A percentile compares a stretch with the other conserved stretches of the same genome.
These are phyloP conservation scores for Sporothrix schenckii DNA, from an alignment of 2,329 filamentous ascomycete species.

Conservation along the genomic window DNA sequence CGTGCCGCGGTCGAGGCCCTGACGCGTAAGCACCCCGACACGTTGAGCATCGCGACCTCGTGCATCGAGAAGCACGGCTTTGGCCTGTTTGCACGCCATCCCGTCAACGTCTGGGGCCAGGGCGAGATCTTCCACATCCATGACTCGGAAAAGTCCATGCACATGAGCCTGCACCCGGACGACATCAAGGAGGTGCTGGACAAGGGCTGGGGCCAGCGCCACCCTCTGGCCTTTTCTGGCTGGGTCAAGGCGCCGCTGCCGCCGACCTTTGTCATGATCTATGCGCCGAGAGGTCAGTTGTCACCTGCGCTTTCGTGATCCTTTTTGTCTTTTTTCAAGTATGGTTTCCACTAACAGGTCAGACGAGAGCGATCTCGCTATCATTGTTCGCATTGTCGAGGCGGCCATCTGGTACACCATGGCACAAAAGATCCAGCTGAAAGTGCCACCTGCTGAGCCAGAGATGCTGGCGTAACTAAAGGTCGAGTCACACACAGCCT, in stretches of 20 bases:
- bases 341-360: not conserved
- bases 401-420: constrained; percentile 71
- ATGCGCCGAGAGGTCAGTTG: constrained; percentile 66
- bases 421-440: constrained; percentile 49
- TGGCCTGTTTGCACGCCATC: constrained; percentile 69
- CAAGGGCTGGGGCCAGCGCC: constrained; percentile 77
- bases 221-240: constrained; percentile 67
- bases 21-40: constrained; percentile 46
- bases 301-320: not conserved
- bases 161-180: constrained; percentile 77
- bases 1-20: constrained; percentile 57
- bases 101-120: constrained; percentile 69
- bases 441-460: constrained; percentile 23
- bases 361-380: constrained; percentile 67
- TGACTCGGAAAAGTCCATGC: constrained; percentile 73
- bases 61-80: constrained; percentile 83
- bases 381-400: constrained; percentile 69
- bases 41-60: constrained; percentile 65
- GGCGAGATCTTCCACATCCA: constrained; percentile 86
- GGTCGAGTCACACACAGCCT: not conserved
- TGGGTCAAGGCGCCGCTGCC: constrained; percentile 71
- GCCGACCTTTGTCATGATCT: constrained; percentile 76
- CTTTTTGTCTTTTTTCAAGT: not conserved
- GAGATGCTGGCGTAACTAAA: not conserved
- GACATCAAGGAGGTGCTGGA: constrained; percentile 73